A percentile compares a stretch with the other conserved stretches of the same genome.
These are phyloP conservation scores for Melaleuca quinquenervia DNA, from an alignment of 345 rosid species.

Conservation along the genomic window DNA sequence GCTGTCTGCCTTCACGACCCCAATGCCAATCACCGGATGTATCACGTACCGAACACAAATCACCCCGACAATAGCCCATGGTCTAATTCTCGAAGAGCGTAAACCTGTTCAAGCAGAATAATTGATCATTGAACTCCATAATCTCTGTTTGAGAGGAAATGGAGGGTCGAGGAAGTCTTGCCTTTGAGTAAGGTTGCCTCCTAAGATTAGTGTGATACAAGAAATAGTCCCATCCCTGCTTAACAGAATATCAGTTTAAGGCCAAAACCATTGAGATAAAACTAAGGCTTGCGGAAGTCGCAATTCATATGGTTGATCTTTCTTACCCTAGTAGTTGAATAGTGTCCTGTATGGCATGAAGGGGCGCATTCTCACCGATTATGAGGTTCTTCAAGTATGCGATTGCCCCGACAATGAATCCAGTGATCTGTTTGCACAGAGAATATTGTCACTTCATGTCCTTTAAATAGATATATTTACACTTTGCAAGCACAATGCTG, in stretches of 20 bases:
- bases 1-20: conserved; percentile 46
- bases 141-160: not conserved
- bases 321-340: conserved; percentile 66
- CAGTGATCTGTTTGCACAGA: conserved; percentile 35
- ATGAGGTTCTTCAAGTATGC: conserved; percentile 57
- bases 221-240: conserved; percentile 82
- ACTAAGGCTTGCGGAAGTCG: not conserved
- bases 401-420: conserved; percentile 65
- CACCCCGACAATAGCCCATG: conserved; percentile 39
- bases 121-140: not conserved
- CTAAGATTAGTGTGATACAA: conserved; percentile 74
- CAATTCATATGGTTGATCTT: not conserved
- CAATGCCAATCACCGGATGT: conserved; percentile 49
- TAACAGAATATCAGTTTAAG: not conserved
- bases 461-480: not conserved
- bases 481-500: not conserved
- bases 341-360: conserved; percentile 63
- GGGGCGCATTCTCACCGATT: conserved; percentile 60
- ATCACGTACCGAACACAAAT: conserved; percentile 47
- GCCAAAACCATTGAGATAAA: not conserved
- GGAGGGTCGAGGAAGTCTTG: not conserved
- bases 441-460: not conserved
- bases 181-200: conserved; percentile 90
- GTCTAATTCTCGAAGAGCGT: conserved; percentile 45
- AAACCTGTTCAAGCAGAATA: conserved; percentile 22